These are phyloP conservation scores for Aspergillus transmontanensis DNA, from an alignment of 2,329 filamentous ascomycete genomes.

Conservation along the genomic window DNA sequence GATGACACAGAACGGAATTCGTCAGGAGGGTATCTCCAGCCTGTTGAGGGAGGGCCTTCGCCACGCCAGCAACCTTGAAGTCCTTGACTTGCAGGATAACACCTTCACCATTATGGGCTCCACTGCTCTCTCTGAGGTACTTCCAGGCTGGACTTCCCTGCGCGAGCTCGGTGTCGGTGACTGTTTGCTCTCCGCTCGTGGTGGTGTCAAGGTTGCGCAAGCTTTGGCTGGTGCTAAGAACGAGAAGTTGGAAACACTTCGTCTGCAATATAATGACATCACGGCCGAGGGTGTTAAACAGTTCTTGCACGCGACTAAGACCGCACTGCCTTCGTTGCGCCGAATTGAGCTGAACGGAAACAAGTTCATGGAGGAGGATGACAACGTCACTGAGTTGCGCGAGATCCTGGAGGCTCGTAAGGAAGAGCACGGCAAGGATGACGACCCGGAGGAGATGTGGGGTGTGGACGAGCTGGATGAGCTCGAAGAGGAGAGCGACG, in stretches of 20 bases:
- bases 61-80: conserved; percentile 67
- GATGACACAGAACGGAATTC: conserved; percentile 98
- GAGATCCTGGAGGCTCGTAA: conserved; percentile 76
- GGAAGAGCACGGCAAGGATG: conserved; percentile 63
- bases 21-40: conserved; percentile 85
- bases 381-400: conserved; percentile 67
- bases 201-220: conserved; percentile 71
- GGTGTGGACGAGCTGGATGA: conserved; percentile 85
- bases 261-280: conserved; percentile 94
- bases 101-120: conserved; percentile 86
- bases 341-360: conserved; percentile 95
- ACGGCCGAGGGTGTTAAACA: conserved; percentile 72
- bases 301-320: conserved; percentile 68
- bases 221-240: conserved; percentile 77
- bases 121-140: conserved; percentile 73
- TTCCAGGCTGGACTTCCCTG: conserved; percentile 73
- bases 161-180: conserved; percentile 87
- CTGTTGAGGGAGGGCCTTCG: conserved; percentile 78
- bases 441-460: conserved; percentile 78
- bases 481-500: conserved; percentile 73
- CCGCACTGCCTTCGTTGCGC: conserved; percentile 72
- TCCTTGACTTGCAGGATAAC: conserved; percentile 94
- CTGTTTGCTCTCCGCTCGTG: conserved; percentile 78
- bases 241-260: conserved; percentile 74
- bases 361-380: conserved; percentile 86